Percentiles rank a stretch among this genome's conserved stretches.
Evolutionary conservation across 2,329 filamentous ascomycete species (phyloP).

Genomic region (Diaporthe vaccinii): DNA sequence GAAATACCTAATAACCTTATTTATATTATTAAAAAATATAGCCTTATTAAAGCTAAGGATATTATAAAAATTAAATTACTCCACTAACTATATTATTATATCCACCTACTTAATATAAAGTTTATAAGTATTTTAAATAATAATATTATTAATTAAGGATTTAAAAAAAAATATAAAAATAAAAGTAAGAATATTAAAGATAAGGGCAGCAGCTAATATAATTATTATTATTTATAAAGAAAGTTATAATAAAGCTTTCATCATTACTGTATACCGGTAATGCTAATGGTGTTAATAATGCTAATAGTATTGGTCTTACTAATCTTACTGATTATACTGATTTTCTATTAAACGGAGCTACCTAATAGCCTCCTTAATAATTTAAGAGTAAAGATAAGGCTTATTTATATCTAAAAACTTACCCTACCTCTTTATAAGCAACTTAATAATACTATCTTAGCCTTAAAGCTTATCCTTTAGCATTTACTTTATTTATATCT

Average conservation of each 20-base stretch:
- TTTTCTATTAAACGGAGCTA: neutral
- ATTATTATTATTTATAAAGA: neutral
- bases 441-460: neutral
- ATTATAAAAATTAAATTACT: neutral
- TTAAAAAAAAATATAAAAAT: neutral
- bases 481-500: neutral
- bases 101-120: neutral
- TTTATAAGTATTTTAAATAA: neutral
- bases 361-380: neutral
- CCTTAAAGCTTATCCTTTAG: neutral
- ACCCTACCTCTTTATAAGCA: neutral
- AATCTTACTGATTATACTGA: too few species aligned
- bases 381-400: neutral
- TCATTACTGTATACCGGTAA: too few species aligned
- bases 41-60: neutral
- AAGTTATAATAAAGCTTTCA: neutral
- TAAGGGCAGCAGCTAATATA: neutral
- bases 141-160: neutral
- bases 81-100: neutral
- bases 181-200: neutral
- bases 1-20: neutral
- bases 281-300: too few species aligned
- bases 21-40: neutral
- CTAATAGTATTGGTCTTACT: too few species aligned
- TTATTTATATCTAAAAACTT: neutral